A percentile compares a stretch with the other conserved stretches of the same genome.
Conservation (phyloP, 1,139 yeast species). For the Spathaspora sp. region DNA sequence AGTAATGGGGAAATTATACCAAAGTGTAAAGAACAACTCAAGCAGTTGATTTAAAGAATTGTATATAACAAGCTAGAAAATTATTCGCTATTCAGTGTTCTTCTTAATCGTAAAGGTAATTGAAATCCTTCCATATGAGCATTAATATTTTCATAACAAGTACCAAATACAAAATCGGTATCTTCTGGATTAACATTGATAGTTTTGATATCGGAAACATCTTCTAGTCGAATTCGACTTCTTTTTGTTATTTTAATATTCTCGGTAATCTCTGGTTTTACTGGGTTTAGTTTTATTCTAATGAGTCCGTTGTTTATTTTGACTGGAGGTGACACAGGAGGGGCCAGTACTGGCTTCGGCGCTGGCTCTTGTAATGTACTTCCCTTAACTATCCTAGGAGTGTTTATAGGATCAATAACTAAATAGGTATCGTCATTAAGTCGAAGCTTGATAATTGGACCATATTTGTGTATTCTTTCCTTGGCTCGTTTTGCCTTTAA, state of each 20-base stretch:
- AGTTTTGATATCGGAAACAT: constrained; percentile 3
- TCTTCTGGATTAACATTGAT: constrained; percentile 6
- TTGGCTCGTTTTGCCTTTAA: constrained; percentile 20
- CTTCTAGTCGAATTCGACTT: constrained; percentile 8
- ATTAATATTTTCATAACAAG: constrained; percentile 9
- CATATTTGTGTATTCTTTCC: constrained; percentile 20
- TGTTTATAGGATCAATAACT: constrained; percentile 29
- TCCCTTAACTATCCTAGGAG: constrained; percentile 22
- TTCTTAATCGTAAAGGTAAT: constrained; percentile 10
- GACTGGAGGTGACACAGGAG: not conserved
- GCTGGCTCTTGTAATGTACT: not conserved
- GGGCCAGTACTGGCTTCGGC: not conserved
- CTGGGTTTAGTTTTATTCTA: not conserved
- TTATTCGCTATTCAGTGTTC: not conserved
- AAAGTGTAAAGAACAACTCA: constrained; percentile 3
- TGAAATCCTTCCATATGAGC: constrained; percentile 12
- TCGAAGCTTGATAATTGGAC: constrained; percentile 26
- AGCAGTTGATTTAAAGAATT: constrained; percentile 1
- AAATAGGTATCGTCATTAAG: constrained; percentile 30
- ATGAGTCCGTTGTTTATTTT: not conserved
- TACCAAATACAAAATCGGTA: constrained; percentile 9
- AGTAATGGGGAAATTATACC: not conserved
- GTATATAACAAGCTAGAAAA: not conserved
- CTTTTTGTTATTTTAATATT: not conserved
- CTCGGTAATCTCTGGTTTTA: not conserved